Conservation (phyloP, 345 rosid species). For the Lenwebbia sp. region DNA sequence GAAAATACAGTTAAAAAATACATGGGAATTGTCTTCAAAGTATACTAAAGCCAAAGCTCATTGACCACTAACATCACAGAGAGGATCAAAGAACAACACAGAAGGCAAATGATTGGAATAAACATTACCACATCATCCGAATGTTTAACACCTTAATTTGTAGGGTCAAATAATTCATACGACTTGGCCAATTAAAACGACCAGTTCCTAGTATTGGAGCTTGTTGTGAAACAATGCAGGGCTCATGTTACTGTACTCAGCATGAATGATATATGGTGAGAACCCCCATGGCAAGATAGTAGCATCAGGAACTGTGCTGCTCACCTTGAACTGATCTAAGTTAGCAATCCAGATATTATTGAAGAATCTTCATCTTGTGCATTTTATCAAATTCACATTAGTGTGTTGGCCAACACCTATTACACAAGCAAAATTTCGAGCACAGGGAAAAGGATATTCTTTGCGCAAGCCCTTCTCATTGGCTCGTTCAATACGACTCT, state of each 20-base stretch:
- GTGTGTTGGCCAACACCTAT: not conserved
- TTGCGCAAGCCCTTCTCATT: conserved; percentile 88
- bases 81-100: not conserved
- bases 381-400: not conserved
- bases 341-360: not conserved
- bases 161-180: not conserved
- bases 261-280: not conserved
- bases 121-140: not conserved
- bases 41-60: not conserved
- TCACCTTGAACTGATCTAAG: not conserved
- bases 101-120: not conserved
- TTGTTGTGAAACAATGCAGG: not conserved
- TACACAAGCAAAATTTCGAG: not conserved
- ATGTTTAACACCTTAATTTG: not conserved
- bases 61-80: not conserved
- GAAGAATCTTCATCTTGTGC: not conserved
- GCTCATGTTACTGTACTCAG: not conserved
- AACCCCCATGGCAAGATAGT: not conserved
- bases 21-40: not conserved
- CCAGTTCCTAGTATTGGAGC: not conserved
- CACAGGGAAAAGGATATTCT: conserved; percentile 70
- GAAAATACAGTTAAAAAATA: not conserved
- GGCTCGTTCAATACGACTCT: conserved; percentile 55
- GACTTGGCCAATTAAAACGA: not conserved
- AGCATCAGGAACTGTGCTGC: not conserved